These are phyloP conservation scores for Acanthamoeba sp. DNA, from an alignment of 208 protist species.

Conservation along the genomic window DNA sequence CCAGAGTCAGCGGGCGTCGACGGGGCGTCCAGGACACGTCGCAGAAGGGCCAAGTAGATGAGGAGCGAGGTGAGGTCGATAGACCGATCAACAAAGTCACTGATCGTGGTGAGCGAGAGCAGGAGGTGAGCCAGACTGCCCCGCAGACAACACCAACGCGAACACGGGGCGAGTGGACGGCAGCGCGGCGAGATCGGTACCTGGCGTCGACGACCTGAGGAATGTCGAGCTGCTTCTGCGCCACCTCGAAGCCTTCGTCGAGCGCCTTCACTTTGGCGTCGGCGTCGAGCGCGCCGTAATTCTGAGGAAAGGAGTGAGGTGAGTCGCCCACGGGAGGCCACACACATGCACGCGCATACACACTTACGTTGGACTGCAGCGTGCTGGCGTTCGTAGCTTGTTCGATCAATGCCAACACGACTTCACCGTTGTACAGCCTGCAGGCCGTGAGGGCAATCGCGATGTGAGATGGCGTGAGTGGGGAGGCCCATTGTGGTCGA, in stretches of 20 bases:
- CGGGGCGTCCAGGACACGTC: not conserved
- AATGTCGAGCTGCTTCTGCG: not conserved
- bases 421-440: constrained; percentile 44
- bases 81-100: not conserved
- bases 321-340: not conserved
- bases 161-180: not conserved
- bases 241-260: not conserved
- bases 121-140: too few species aligned
- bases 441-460: not conserved
- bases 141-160: too few species aligned
- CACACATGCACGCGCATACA: not conserved
- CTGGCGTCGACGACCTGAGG: constrained; percentile 36
- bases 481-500: not conserved
- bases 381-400: not conserved
- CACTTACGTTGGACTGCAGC: too few species aligned
- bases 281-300: not conserved
- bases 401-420: constrained; percentile 18
- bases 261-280: not conserved
- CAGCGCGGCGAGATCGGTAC: not conserved
- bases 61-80: constrained; percentile 50
- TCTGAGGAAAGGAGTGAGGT: not conserved
- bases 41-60: constrained; percentile 16
- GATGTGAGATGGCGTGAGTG: not conserved
- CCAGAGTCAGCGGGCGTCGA: too few species aligned
- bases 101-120: not conserved